phyloP scores from a whole-genome alignment of 1,284 basidiomycete genomes.

The Vanrija humicola region DNA sequence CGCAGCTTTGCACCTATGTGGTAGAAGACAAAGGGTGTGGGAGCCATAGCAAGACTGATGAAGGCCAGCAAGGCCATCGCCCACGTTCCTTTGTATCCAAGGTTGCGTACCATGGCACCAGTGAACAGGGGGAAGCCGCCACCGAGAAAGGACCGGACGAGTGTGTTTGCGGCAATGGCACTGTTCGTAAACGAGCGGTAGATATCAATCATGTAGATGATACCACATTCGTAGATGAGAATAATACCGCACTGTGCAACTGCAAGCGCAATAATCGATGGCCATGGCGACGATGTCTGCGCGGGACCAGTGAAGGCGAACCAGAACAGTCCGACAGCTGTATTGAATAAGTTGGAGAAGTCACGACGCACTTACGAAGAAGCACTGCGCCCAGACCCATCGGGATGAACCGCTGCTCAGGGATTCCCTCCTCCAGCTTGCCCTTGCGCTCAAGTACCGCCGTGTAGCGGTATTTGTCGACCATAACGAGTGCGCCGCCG shows the following conservation, averaged over 20 bases:
- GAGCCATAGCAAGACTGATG: slow-evolving; percentile 12
- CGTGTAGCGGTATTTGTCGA: slow-evolving; percentile 20
- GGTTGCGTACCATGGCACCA: slow-evolving; percentile 21
- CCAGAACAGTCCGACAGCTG: slow-evolving; percentile 21
- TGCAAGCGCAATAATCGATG: slow-evolving; percentile 19
- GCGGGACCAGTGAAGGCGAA: slow-evolving; percentile 27
- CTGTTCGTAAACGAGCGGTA: slow-evolving; percentile 21
- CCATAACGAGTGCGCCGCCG: slow-evolving; percentile 18
- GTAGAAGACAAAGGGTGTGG: slow-evolving; percentile 19
- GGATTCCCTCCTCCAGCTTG: slow-evolving; percentile 2
- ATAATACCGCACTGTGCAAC: slow-evolving; percentile 23
- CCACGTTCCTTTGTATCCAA: slow-evolving; percentile 17
- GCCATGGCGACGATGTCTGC: slow-evolving; percentile 15
- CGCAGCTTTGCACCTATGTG: slow-evolving; percentile 6
- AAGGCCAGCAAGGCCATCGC: slow-evolving; percentile 17
- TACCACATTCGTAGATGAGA: slow-evolving; percentile 20
- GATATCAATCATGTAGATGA: slow-evolving; percentile 19
- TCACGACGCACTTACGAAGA: not conserved
- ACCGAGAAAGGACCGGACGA: slow-evolving; percentile 15
- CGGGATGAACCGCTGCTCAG: slow-evolving; percentile 21
- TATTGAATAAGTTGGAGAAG: not conserved
- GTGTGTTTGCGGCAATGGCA: slow-evolving; percentile 27
- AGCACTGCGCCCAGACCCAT: slow-evolving; percentile 19
- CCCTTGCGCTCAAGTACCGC: not conserved
- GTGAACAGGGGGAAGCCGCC: slow-evolving; percentile 25